Conservation (phyloP, 768 basidiomycete genomes). For the Amanita polypyramis region DNA sequence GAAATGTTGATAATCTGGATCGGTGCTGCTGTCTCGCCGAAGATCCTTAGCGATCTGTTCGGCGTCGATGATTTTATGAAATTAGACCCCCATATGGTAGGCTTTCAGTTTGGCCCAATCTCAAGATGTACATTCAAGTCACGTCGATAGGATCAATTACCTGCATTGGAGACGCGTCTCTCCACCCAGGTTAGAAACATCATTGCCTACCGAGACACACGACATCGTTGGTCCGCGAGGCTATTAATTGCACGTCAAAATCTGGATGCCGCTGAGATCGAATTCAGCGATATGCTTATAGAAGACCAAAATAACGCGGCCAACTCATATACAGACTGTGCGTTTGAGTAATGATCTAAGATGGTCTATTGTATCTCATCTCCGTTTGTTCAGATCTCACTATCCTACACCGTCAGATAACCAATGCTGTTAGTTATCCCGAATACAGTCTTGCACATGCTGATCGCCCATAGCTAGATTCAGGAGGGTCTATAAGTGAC, state of each 20-base stretch:
- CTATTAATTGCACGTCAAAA: constrained; percentile 83
- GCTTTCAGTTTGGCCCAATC: constrained; percentile 11
- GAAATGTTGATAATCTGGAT: constrained; percentile 87
- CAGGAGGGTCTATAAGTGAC: constrained; percentile 30
- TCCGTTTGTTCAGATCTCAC: constrained; percentile 28
- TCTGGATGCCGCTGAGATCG: constrained; percentile 85
- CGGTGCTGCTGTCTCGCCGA: constrained; percentile 71
- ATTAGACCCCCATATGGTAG: constrained; percentile 61
- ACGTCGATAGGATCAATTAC: constrained; percentile 49
- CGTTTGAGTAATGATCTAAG: constrained; percentile 19
- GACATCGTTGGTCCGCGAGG: constrained; percentile 43
- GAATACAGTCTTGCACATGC: not conserved
- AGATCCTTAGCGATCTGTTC: constrained; percentile 74
- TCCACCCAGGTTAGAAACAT: constrained; percentile 85
- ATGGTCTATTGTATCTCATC: constrained; percentile 2
- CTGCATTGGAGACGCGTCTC: constrained; percentile 58
- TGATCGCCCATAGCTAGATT: constrained; percentile 20
- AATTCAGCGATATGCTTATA: constrained; percentile 94
- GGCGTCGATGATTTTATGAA: constrained; percentile 70
- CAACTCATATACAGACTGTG: constrained; percentile 86
- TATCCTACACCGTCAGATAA: constrained; percentile 38
- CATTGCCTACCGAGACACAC: constrained; percentile 50
- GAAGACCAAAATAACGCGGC: constrained; percentile 98
- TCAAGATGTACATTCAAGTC: not conserved
- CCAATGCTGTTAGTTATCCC: constrained; percentile 28